Evolutionary conservation across 192 early-diverging fungal species (phyloP), one percentile per base, ranked within the genome.

Genomic region (Coemansia sp.): DNA sequence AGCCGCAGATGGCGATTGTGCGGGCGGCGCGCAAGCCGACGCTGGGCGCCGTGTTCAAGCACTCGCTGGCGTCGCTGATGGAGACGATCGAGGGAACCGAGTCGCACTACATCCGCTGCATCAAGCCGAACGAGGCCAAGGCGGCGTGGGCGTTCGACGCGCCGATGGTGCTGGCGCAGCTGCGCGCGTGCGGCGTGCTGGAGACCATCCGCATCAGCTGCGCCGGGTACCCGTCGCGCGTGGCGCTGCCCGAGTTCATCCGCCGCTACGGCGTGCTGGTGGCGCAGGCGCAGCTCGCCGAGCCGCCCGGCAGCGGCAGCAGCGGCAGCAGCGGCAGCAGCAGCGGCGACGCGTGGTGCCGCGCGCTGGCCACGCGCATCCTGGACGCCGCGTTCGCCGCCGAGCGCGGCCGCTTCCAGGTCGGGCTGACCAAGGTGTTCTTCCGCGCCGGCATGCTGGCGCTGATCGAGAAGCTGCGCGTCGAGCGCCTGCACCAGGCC

Each of bases 181-280:
- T 99, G 57, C 90, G 96, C 56, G 97, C 97, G 23, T 99, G 97
- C 79, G 97, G 97, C 88, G 97, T 99, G 28, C 77, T 99, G 10
- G 97, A 99, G 85, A 99, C 97, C 9, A 99, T 99, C 77, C 91
- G 95, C 37, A 99, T 99, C 83, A 92, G 90, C 73, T 96, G 94
- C 71, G 96, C 96, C 5, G 97, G 97, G 31, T 99, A 99, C 71
- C 97, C 97, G 7, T 91, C 91, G 21, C 87, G 94, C 24, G 90
- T 90, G 79, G 84, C 88, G 14, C 97, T 92, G 77, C 84, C 85
- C 31, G 95, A 97, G 59, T 99, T 99, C 74, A 93, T 91, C 62
- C 90, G 94, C 71, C 92, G 95, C 24, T 85, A 88, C 82, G 84
- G 86, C 76, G 82, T 88, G 56, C 60, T 92, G 21, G 23, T 71